These are phyloP conservation scores for Clonostachys sp. DNA, from an alignment of 2,329 filamentous ascomycete species.

Conservation along the genomic window DNA sequence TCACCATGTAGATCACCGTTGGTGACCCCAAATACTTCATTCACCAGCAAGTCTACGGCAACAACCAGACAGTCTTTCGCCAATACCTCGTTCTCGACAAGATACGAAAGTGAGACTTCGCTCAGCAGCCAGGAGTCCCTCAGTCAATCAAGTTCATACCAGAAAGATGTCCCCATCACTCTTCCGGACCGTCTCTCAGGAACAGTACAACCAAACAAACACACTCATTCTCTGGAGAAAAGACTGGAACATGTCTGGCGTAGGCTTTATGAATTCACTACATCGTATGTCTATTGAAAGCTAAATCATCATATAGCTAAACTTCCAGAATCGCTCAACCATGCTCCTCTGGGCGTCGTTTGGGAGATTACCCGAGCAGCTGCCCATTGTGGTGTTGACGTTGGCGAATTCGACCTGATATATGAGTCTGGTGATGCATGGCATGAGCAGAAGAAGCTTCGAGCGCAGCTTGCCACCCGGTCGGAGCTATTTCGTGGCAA, in stretches of 20 bases:
- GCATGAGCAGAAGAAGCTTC: constrained; percentile 37
- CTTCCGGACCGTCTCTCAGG: no score
- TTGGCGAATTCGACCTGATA: constrained; percentile 22
- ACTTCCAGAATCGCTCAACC: constrained; percentile 16
- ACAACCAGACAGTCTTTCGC: background rate
- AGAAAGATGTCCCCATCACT: no score
- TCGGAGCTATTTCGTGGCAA: constrained; percentile 32
- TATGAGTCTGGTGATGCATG: constrained; percentile 29
- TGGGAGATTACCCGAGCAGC: constrained; percentile 50
- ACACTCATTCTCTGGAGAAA: no score
- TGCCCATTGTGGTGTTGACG: constrained; percentile 35
- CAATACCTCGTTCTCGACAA: background rate
- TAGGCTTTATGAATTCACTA: constrained; percentile 14
- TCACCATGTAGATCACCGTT: no score
- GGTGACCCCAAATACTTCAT: no score
- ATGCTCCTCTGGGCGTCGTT: constrained; percentile 40
- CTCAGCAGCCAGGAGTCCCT: no score
- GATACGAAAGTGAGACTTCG: background rate
- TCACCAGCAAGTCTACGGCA: no score
- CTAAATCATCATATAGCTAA: background rate
- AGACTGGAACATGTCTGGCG: constrained; percentile 24
- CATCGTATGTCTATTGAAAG: no score
- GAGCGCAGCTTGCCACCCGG: constrained; percentile 30
- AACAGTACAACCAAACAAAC: no score
- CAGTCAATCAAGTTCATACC: no score